A percentile compares a stretch with the other conserved stretches of the same genome.
Evolutionary conservation across 2,329 filamentous ascomycete genomes (phyloP).

Genomic region (Coniella lustricola): DNA sequence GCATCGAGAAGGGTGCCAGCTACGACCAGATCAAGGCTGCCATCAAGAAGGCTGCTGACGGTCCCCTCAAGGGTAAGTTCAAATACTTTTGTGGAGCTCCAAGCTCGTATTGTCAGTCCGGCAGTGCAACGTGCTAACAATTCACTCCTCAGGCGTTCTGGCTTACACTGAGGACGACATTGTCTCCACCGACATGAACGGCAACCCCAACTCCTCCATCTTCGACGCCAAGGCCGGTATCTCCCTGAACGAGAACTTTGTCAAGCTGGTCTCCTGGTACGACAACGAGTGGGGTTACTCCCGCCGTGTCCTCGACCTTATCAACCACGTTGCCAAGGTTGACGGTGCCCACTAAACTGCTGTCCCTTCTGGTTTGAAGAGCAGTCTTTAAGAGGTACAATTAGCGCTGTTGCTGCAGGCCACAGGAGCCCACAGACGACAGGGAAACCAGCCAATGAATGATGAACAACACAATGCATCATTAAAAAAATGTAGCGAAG

Average conservation of each 20-base stretch:
- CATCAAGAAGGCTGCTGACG: slow-evolving; percentile 81
- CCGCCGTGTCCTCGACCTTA: slow-evolving; percentile 82
- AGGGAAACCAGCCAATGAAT: not conserved
- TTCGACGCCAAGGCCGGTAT: slow-evolving; percentile 99
- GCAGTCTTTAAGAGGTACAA: not conserved
- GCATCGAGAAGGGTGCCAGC: slow-evolving; percentile 79
- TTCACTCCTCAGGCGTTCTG: slow-evolving; percentile 60
- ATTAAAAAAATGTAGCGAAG: slow-evolving; percentile 6
- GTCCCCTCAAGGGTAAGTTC: slow-evolving; percentile 72
- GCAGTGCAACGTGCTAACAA: slow-evolving; percentile 11
- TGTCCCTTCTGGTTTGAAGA: no score
- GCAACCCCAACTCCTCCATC: slow-evolving; percentile 90
- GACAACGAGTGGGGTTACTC: slow-evolving; percentile 99
- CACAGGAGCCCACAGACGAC: not conserved
- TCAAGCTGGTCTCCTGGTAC: slow-evolving; percentile 98
- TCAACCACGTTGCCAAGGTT: slow-evolving; percentile 72
- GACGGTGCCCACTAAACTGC: slow-evolving; percentile 49
- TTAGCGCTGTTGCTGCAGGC: not conserved
- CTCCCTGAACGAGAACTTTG: slow-evolving; percentile 94
- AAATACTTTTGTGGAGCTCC: not conserved
- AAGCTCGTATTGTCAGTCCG: not conserved
- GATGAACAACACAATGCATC: not conserved
- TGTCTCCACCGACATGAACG: slow-evolving; percentile 90
- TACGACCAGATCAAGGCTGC: slow-evolving; percentile 91
- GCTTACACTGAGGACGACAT: slow-evolving; percentile 96